Evolutionary conservation across 208 protist species (phyloP).

Genomic region (Acanthamoeba healyi): DNA sequence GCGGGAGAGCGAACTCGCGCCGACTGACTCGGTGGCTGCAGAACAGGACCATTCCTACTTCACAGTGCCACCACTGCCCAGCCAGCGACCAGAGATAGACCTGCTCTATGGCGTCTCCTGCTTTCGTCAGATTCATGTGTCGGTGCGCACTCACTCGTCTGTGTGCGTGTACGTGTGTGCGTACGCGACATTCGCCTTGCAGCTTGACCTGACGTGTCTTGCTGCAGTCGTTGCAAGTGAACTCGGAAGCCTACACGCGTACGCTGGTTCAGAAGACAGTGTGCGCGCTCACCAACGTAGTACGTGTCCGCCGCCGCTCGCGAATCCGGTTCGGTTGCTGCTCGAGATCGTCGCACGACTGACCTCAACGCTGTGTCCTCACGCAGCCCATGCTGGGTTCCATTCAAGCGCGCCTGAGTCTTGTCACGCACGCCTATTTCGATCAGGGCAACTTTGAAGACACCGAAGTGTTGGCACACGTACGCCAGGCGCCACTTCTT

Average conservation of each 20-base stretch:
- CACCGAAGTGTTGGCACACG: constrained; percentile 16
- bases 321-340: no score
- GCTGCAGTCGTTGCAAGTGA: constrained; percentile 10
- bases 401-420: constrained; percentile 12
- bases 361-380: neutral
- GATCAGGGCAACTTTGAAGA: constrained; percentile 68
- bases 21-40: neutral
- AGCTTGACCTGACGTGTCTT: neutral
- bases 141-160: neutral
- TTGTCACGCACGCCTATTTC: constrained; percentile 61
- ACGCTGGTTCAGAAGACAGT: constrained; percentile 43
- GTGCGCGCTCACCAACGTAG: constrained; percentile 60
- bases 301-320: neutral
- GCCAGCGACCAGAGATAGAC: constrained; percentile 13
- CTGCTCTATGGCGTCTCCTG: constrained; percentile 57
- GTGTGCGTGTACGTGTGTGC: no score
- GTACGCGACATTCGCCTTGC: no score
- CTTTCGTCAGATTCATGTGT: constrained; percentile 59
- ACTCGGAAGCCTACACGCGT: constrained; percentile 57
- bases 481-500: neutral
- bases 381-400: constrained; percentile 14
- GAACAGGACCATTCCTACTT: constrained; percentile 66
- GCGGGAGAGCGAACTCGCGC: neutral
- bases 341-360: no score
- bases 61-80: constrained; percentile 6